Conservation (phyloP, 331 rosid genomes). For the Acacia concinna region DNA sequence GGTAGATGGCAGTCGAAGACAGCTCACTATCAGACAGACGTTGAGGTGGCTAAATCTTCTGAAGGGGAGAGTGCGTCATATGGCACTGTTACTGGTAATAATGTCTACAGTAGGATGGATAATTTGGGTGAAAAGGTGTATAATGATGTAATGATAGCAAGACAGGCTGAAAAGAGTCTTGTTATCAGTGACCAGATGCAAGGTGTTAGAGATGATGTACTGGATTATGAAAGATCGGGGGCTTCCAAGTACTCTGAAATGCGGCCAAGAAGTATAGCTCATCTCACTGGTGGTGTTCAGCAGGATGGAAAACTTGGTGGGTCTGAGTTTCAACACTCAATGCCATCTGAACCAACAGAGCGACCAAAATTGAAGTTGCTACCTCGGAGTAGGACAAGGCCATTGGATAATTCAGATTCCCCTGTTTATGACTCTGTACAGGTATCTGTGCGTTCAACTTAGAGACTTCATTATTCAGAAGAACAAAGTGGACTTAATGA, state of each 20-base stretch:
- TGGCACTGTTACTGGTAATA: slow-evolving; percentile 40
- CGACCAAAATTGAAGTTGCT: slow-evolving; percentile 78
- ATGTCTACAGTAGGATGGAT: slow-evolving; percentile 43
- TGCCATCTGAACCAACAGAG: slow-evolving; percentile 54
- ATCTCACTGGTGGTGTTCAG: slow-evolving; percentile 44
- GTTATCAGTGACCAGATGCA: slow-evolving; percentile 44
- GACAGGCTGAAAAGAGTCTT: slow-evolving; percentile 58
- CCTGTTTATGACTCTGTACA: slow-evolving; percentile 47
- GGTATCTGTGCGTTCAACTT: slow-evolving; percentile 46
- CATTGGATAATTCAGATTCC: slow-evolving; percentile 54
- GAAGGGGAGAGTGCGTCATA: slow-evolving; percentile 48
- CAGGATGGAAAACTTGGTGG: slow-evolving; percentile 48
- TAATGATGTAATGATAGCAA: slow-evolving; percentile 55
- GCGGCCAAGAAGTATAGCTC: slow-evolving; percentile 37
- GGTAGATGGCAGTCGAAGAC: slow-evolving; percentile 94
- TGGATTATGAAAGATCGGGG: slow-evolving; percentile 50
- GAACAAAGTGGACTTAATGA: slow-evolving; percentile 16
- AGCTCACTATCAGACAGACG: slow-evolving; percentile 56
- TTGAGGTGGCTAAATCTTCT: slow-evolving; percentile 51
- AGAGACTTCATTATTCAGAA: background rate
- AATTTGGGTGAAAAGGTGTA: slow-evolving; percentile 44
- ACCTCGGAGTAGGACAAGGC: slow-evolving; percentile 57
- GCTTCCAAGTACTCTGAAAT: slow-evolving; percentile 45
- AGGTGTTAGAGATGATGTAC: slow-evolving; percentile 58
- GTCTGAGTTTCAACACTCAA: slow-evolving; percentile 46